Percentiles rank a stretch among this genome's conserved stretches.
phyloP scores from a whole-genome alignment of 2,329 filamentous ascomycete genomes.

The Colletotrichum musicola region DNA sequence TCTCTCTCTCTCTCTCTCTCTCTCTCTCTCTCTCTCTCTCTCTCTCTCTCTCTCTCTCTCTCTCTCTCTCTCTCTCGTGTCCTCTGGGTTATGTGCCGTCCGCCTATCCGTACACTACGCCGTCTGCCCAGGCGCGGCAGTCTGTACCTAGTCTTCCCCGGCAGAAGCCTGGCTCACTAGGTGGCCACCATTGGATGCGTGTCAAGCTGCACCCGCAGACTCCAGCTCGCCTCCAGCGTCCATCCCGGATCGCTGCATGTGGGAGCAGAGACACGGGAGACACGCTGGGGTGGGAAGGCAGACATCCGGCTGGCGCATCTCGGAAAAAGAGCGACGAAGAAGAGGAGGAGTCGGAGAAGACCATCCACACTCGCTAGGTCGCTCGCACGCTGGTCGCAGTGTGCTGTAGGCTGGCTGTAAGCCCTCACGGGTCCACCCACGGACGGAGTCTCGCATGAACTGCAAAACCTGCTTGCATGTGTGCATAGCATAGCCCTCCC shows the following conservation, averaged over 20 bases:
- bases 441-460: constrained; percentile 39
- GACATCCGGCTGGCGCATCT: background rate
- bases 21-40: no score
- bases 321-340: background rate
- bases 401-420: background rate
- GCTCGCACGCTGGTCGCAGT: background rate
- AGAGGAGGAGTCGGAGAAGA: background rate
- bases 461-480: constrained; percentile 39
- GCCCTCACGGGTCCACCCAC: constrained; percentile 17
- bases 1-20: no score
- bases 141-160: constrained; percentile 6
- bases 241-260: constrained; percentile 14
- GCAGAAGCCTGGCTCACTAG: constrained; percentile 28
- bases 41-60: no score
- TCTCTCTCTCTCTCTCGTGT: no score
- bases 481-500: constrained; percentile 32
- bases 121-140: constrained; percentile 4
- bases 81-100: no score
- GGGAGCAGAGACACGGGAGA: background rate
- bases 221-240: constrained; percentile 27
- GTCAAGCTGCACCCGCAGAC: constrained; percentile 25
- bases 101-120: background rate
- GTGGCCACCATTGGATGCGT: constrained; percentile 14
- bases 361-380: background rate
- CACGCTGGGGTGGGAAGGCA: no score